Percentiles rank a stretch among this genome's conserved stretches.
phyloP scores from a whole-genome alignment of 106 monocot species.

The Iris macrosiphon region DNA sequence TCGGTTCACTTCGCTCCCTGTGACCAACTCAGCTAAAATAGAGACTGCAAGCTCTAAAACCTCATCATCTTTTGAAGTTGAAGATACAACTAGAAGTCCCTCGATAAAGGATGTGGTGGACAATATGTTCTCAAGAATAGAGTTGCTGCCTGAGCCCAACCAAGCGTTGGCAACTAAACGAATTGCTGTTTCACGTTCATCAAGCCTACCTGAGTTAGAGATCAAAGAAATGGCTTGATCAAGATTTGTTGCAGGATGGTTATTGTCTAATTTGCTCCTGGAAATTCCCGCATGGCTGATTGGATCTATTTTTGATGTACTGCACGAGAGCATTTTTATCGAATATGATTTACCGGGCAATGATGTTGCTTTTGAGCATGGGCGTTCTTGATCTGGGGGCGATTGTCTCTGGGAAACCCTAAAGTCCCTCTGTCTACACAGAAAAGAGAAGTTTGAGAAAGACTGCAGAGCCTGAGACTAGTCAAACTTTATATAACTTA shows the following conservation, averaged over 20 bases:
- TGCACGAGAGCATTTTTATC: too few species aligned
- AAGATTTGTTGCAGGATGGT: neutral
- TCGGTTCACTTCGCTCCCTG: conserved; percentile 46
- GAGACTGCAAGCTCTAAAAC: conserved; percentile 51
- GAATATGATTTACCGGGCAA: too few species aligned
- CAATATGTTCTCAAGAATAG: conserved; percentile 28
- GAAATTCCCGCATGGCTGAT: neutral
- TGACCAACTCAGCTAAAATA: conserved; percentile 52
- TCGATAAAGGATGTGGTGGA: conserved; percentile 53
- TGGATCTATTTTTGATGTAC: neutral
- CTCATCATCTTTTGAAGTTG: conserved; percentile 64
- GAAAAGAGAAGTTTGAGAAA: too few species aligned
- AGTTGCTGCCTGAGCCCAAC: conserved; percentile 32
- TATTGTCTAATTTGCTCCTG: neutral
- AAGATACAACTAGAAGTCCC: conserved; percentile 58
- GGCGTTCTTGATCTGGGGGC: too few species aligned
- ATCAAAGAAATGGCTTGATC: conserved; percentile 41
- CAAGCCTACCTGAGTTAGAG: conserved; percentile 53
- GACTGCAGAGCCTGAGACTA: too few species aligned
- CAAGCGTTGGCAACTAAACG: conserved; percentile 49
- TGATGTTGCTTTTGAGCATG: too few species aligned
- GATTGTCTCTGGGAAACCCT: too few species aligned
- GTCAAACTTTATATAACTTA: too few species aligned
- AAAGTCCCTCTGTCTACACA: too few species aligned
- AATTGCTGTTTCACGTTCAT: conserved; percentile 55